A percentile compares a stretch with the other conserved stretches of the same genome.
Evolutionary conservation across 495 filamentous ascomycete genomes (phyloP).

Genomic region (Daldinia grandis): DNA sequence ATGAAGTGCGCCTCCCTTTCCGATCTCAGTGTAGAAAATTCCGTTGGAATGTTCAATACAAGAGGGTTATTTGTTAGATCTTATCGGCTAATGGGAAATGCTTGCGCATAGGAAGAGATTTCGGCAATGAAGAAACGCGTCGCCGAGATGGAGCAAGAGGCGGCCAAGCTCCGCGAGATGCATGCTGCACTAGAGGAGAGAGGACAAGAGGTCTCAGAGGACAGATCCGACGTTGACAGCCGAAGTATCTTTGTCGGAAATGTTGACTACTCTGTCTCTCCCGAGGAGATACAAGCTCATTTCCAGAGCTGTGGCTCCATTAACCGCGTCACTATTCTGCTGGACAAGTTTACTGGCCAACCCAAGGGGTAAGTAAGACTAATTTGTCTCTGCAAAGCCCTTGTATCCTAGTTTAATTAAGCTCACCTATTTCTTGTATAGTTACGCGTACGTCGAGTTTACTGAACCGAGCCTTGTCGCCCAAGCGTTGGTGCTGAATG

Average conservation of each 20-base stretch:
- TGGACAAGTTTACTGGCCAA: slow-evolving; percentile 98
- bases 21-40: not conserved
- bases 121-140: slow-evolving; percentile 97
- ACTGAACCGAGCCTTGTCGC: slow-evolving; percentile 92
- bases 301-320: slow-evolving; percentile 98
- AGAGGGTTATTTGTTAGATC: not conserved
- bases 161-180: slow-evolving; percentile 96
- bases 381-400: not conserved
- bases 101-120: slow-evolving; percentile 75
- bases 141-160: slow-evolving; percentile 98
- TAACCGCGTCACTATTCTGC: slow-evolving; percentile 95
- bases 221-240: slow-evolving; percentile 94
- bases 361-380: slow-evolving; percentile 92
- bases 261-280: slow-evolving; percentile 96
- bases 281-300: slow-evolving; percentile 98
- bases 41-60: not conserved
- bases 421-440: slow-evolving; percentile 50
- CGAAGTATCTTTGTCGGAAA: slow-evolving; percentile 98
- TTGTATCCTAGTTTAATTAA: slow-evolving; percentile 17
- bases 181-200: slow-evolving; percentile 88
- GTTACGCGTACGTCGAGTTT: slow-evolving; percentile 99
- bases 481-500: slow-evolving; percentile 93
- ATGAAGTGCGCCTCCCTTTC: slow-evolving; percentile 51
- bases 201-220: slow-evolving; percentile 81
- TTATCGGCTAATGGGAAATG: slow-evolving; percentile 35